Conservation (phyloP, 139 green algal genomes). For the Micractinium sp. region DNA sequence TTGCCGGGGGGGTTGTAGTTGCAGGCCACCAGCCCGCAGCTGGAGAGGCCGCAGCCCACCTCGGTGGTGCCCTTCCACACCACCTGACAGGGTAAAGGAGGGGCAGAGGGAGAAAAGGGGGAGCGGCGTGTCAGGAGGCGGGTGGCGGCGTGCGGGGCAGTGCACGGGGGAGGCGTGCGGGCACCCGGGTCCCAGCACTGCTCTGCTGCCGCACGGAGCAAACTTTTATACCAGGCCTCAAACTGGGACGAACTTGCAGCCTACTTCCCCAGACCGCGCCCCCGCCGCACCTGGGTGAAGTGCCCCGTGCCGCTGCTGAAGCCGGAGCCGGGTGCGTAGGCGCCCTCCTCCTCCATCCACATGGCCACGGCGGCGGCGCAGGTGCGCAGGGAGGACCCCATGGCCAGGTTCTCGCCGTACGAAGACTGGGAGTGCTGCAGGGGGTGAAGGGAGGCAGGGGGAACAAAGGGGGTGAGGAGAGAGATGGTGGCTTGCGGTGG, state of each 20-base stretch:
- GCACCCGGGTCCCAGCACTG: background rate
- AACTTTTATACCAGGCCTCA: no score
- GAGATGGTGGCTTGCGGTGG: background rate
- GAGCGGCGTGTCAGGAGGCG: background rate
- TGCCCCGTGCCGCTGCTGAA: background rate
- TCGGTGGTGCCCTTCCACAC: background rate
- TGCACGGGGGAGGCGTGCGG: background rate
- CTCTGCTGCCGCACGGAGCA: no score
- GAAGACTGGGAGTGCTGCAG: background rate
- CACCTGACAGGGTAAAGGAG: background rate
- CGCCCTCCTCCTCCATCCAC: background rate
- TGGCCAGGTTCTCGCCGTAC: slow-evolving; percentile 6
- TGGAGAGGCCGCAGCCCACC: background rate
- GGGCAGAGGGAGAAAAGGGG: background rate
- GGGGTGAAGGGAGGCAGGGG: background rate
- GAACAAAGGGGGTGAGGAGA: background rate
- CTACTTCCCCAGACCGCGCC: no score
- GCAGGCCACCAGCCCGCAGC: slow-evolving; percentile 3
- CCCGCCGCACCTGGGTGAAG: background rate
- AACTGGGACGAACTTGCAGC: no score
- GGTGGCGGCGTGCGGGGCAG: background rate
- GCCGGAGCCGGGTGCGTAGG: background rate
- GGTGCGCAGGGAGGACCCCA: background rate
- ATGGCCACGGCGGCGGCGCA: background rate
- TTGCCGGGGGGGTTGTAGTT: slow-evolving; percentile 3